phyloP scores from a whole-genome alignment of 768 basidiomycete species.

The Leccinum sublutescens region DNA sequence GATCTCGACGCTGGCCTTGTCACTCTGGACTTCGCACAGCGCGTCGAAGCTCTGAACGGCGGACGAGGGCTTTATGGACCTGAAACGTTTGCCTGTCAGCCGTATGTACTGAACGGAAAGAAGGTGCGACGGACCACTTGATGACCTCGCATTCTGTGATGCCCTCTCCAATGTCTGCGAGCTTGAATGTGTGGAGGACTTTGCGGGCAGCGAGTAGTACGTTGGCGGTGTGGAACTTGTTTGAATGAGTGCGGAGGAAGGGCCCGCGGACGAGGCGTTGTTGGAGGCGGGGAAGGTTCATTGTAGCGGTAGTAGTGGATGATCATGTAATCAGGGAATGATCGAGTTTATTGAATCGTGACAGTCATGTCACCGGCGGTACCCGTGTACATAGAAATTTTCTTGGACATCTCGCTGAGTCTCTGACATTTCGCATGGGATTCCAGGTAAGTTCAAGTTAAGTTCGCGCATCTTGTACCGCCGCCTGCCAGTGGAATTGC shows the following conservation, averaged over 20 bases:
- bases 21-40: constrained; percentile 84
- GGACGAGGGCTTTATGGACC: constrained; percentile 59
- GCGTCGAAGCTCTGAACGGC: constrained; percentile 63
- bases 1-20: constrained; percentile 90
- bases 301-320: too few relatives aligned
- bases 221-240: constrained; percentile 34
- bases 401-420: too few relatives aligned
- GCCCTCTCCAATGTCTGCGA: constrained; percentile 87
- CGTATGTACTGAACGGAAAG: neutral
- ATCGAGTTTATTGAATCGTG: too few relatives aligned
- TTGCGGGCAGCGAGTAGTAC: constrained; percentile 34
- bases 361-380: too few relatives aligned
- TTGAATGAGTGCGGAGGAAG: constrained; percentile 28
- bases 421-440: too few relatives aligned
- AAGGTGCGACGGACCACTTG: constrained; percentile 53
- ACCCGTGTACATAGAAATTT: too few relatives aligned
- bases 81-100: constrained; percentile 22
- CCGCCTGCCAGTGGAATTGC: too few relatives aligned
- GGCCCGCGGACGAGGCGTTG: constrained; percentile 24
- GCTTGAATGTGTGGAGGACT: constrained; percentile 61
- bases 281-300: too few relatives aligned
- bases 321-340: too few relatives aligned
- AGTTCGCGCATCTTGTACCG: too few relatives aligned
- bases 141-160: constrained; percentile 91
- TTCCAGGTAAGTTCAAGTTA: too few relatives aligned